A percentile compares a stretch with the other conserved stretches of the same genome.
These are phyloP conservation scores for Diaporthe vaccinii DNA, from an alignment of 2,329 filamentous ascomycete species.

Conservation along the genomic window DNA sequence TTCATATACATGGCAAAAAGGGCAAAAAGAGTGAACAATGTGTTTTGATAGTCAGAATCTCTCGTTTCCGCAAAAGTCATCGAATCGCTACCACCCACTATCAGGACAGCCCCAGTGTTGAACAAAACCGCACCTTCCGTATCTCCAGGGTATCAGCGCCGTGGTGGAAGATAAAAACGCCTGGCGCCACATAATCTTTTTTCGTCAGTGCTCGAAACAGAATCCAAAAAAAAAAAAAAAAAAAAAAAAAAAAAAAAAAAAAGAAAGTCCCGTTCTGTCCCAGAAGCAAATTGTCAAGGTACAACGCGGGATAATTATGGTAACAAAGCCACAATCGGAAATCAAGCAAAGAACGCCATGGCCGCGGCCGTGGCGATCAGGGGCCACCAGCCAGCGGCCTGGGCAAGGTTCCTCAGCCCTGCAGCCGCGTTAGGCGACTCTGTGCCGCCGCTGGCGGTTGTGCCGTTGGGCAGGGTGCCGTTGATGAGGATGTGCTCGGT, in stretches of 20 bases:
- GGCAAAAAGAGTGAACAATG: too few species aligned
- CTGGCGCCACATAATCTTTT: not conserved
- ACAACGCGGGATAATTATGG: not conserved
- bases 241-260: not conserved
- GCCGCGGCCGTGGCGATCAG: constrained; percentile 58
- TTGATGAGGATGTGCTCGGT: constrained; percentile 78
- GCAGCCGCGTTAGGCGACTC: constrained; percentile 55
- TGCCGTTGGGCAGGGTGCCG: constrained; percentile 80
- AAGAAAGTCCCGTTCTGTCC: not conserved
- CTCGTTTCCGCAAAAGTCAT: not conserved
- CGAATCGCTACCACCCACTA: not conserved
- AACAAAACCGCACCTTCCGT: not conserved
- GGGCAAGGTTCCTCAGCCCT: constrained; percentile 50
- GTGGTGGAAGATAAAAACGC: not conserved
- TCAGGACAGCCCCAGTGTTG: not conserved
- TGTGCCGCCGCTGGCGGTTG: constrained; percentile 64
- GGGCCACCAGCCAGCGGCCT: constrained; percentile 65
- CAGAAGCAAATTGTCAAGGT: not conserved
- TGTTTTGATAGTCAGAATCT: not conserved
- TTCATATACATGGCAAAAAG: too few species aligned
- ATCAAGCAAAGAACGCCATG: constrained; percentile 59
- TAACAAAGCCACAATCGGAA: too few species aligned
- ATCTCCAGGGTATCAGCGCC: constrained; percentile 26
- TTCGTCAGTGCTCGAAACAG: not conserved
- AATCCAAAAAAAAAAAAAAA: not conserved